Evolutionary conservation across 805 yeast genomes (phyloP).

Genomic region (Metschnikowia gelsemii): DNA sequence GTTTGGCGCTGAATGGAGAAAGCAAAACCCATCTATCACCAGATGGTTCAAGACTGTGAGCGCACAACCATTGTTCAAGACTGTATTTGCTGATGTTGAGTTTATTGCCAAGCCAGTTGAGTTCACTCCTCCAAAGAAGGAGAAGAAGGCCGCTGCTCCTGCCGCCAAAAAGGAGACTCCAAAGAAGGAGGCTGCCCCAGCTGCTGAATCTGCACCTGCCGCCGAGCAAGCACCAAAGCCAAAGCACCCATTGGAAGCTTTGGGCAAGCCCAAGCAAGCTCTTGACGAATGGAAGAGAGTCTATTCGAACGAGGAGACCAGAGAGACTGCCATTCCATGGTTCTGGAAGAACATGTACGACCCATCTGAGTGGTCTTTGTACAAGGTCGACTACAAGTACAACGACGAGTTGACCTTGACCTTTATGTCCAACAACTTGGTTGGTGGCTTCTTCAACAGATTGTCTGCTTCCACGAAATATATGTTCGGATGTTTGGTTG

Average conservation of each 20-base stretch:
- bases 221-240: conserved; percentile 80
- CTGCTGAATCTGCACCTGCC: conserved; percentile 43
- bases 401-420: conserved; percentile 96
- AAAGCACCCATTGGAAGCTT: conserved; percentile 85
- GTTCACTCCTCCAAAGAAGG: conserved; percentile 65
- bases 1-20: conserved; percentile 67
- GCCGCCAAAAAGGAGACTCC: conserved; percentile 29
- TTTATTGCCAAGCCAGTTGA: conserved; percentile 67
- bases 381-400: conserved; percentile 95
- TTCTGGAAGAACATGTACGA: conserved; percentile 92
- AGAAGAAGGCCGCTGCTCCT: conserved; percentile 54
- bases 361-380: conserved; percentile 90
- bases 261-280: conserved; percentile 68
- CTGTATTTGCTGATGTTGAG: conserved; percentile 50
- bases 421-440: conserved; percentile 96
- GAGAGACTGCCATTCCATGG: conserved; percentile 92
- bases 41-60: conserved; percentile 70
- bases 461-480: conserved; percentile 87
- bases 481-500: conserved; percentile 91
- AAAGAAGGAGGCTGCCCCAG: conserved; percentile 28
- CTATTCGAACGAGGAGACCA: conserved; percentile 97
- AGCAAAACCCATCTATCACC: conserved; percentile 56
- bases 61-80: conserved; percentile 46
- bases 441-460: conserved; percentile 98
- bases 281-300: conserved; percentile 94